phyloP scores from a whole-genome alignment of 2,329 filamentous ascomycete species.

The Neopestalotiopsis sp. region DNA sequence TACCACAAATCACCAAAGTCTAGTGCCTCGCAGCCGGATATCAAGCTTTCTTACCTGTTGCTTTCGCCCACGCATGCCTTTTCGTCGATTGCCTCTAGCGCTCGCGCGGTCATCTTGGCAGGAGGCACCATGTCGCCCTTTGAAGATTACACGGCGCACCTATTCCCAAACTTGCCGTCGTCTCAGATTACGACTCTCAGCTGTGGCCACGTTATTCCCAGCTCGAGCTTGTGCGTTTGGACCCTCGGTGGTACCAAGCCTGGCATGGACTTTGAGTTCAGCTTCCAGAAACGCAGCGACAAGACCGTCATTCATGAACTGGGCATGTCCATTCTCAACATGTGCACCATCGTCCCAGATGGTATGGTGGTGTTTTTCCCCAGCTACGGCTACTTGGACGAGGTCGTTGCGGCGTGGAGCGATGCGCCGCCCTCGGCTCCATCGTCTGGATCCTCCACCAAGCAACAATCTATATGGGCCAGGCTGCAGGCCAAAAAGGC shows the following conservation, averaged over 20 bases:
- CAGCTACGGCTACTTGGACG: conserved; percentile 88
- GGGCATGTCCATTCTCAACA: conserved; percentile 73
- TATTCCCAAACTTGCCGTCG: conserved; percentile 76
- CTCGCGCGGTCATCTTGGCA: conserved; percentile 86
- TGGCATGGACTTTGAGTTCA: conserved; percentile 77
- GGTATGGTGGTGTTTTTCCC: conserved; percentile 96
- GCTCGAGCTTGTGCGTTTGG: conserved; percentile 79
- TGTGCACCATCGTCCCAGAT: conserved; percentile 79
- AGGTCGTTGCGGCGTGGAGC: conserved; percentile 71
- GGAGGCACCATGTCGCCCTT: conserved; percentile 99
- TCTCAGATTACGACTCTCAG: conserved; percentile 79
- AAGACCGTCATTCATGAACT: conserved; percentile 74
- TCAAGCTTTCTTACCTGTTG: conserved; percentile 81
- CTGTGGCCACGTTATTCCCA: conserved; percentile 92
- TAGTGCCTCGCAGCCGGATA: conserved; percentile 42
- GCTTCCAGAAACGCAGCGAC: conserved; percentile 78
- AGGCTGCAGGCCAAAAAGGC: conserved; percentile 63
- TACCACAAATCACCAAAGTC: conserved; percentile 52
- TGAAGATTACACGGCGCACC: conserved; percentile 83
- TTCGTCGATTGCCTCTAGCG: conserved; percentile 82
- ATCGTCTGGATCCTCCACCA: not conserved
- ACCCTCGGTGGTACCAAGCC: conserved; percentile 61
- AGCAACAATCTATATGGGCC: conserved; percentile 58
- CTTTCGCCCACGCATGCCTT: conserved; percentile 93
- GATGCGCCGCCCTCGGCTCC: conserved; percentile 28